Evolutionary conservation across 2,329 filamentous ascomycete genomes (phyloP).

Genomic region (Cercospora nicotianae): DNA sequence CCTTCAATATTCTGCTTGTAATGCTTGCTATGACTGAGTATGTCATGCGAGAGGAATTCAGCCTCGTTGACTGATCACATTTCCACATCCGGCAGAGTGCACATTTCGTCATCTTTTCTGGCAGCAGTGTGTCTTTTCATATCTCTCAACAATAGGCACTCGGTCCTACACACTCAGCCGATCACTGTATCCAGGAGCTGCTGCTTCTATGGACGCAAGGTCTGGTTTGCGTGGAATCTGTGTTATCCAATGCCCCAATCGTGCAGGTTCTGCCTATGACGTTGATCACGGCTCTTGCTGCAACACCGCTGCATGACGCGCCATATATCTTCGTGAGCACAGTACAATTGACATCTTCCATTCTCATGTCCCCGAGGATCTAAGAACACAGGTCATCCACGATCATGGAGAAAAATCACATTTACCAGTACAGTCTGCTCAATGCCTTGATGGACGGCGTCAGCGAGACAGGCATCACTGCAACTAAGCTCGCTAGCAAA

Average conservation of each 20-base stretch:
- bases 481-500: conserved; percentile 47
- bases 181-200: background rate
- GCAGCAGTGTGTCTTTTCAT: background rate
- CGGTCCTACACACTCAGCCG: background rate
- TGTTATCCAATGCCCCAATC: background rate
- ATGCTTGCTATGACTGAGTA: background rate
- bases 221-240: background rate
- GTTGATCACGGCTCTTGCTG: background rate
- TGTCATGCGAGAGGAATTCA: background rate
- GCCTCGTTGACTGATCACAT: background rate
- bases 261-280: background rate
- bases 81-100: background rate
- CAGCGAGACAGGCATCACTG: conserved; percentile 50
- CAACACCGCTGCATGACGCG: background rate
- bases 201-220: background rate
- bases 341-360: background rate
- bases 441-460: conserved; percentile 49
- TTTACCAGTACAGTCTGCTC: conserved; percentile 48
- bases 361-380: background rate
- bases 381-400: background rate
- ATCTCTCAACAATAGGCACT: background rate
- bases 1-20: background rate
- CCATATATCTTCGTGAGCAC: background rate
- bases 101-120: background rate
- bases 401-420: conserved; percentile 41